Conservation (phyloP, 2,329 filamentous ascomycete genomes). For the Alternaria tenuissima region DNA sequence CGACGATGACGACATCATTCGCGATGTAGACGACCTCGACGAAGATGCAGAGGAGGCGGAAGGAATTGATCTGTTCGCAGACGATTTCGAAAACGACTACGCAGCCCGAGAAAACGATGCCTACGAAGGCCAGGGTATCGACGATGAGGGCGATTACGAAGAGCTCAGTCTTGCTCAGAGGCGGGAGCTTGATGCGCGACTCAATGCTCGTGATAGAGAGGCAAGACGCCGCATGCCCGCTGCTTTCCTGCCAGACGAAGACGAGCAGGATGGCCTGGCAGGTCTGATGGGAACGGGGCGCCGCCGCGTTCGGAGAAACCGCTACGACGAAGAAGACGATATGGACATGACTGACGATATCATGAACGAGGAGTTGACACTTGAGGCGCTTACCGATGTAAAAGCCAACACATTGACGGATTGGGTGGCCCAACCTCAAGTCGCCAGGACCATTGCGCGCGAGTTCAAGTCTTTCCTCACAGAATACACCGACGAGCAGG, state of each 20-base stretch:
- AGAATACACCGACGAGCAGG: slow-evolving; percentile 89
- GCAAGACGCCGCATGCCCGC: slow-evolving; percentile 71
- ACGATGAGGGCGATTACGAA: slow-evolving; percentile 83
- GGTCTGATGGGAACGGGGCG: slow-evolving; percentile 86
- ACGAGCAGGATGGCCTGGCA: slow-evolving; percentile 83
- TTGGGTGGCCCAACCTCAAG: slow-evolving; percentile 89
- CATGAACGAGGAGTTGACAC: slow-evolving; percentile 92
- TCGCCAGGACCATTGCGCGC: slow-evolving; percentile 90
- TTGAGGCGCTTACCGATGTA: slow-evolving; percentile 90
- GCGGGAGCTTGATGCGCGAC: slow-evolving; percentile 74
- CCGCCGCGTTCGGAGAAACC: slow-evolving; percentile 82
- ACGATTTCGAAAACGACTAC: slow-evolving; percentile 72
- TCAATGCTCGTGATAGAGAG: slow-evolving; percentile 78
- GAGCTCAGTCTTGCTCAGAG: slow-evolving; percentile 72
- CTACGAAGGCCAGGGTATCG: slow-evolving; percentile 76
- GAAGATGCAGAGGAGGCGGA: slow-evolving; percentile 75
- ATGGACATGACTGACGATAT: slow-evolving; percentile 88
- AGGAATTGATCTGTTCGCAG: slow-evolving; percentile 75
- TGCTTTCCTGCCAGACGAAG: slow-evolving; percentile 80
- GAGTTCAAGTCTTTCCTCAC: slow-evolving; percentile 98
- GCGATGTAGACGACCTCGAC: slow-evolving; percentile 72
- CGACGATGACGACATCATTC: slow-evolving; percentile 71
- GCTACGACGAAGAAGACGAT: slow-evolving; percentile 96
- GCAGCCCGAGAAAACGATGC: slow-evolving; percentile 60
- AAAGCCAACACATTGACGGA: slow-evolving; percentile 94